Evolutionary conservation across 495 filamentous ascomycete species (phyloP).

Genomic region (Acidiella bohemica): DNA sequence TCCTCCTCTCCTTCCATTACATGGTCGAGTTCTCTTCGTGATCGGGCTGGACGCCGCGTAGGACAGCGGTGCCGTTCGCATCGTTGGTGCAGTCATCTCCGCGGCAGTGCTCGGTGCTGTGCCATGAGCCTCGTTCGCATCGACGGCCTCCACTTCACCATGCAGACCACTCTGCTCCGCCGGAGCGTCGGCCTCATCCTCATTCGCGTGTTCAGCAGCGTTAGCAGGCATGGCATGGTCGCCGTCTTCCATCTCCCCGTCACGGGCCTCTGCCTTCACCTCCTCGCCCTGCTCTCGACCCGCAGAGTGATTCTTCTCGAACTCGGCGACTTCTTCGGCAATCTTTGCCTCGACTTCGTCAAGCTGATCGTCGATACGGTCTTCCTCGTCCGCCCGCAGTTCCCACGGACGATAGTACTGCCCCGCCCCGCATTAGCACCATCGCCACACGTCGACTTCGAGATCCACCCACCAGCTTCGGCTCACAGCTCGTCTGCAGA

Average conservation of each 20-base stretch:
- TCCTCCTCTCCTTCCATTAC: constrained; percentile 31
- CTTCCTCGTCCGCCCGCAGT: constrained; percentile 47
- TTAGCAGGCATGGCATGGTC: no score
- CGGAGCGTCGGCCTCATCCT: no score
- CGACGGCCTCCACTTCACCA: no score
- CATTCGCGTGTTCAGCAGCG: not conserved
- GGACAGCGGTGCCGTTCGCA: not conserved
- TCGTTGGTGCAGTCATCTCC: not conserved
- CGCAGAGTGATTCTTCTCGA: no score
- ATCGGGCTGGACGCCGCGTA: no score
- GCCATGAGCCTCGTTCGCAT: not conserved
- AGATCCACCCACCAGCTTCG: constrained; percentile 55
- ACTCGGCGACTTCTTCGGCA: constrained; percentile 38
- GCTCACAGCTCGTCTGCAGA: constrained; percentile 58
- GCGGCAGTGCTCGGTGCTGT: not conserved
- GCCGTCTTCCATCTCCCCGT: no score
- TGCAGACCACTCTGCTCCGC: no score
- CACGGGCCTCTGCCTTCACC: no score
- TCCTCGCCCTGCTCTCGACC: no score
- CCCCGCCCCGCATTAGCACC: not conserved
- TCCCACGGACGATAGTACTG: constrained; percentile 90
- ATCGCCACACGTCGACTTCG: not conserved
- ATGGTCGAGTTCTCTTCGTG: constrained; percentile 23
- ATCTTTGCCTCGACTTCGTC: constrained; percentile 41
- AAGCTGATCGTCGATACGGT: constrained; percentile 46